A percentile compares a stretch with the other conserved stretches of the same genome.
These are phyloP conservation scores for Dryas drummondii DNA, from an alignment of 306 rosid species.

Conservation along the genomic window DNA sequence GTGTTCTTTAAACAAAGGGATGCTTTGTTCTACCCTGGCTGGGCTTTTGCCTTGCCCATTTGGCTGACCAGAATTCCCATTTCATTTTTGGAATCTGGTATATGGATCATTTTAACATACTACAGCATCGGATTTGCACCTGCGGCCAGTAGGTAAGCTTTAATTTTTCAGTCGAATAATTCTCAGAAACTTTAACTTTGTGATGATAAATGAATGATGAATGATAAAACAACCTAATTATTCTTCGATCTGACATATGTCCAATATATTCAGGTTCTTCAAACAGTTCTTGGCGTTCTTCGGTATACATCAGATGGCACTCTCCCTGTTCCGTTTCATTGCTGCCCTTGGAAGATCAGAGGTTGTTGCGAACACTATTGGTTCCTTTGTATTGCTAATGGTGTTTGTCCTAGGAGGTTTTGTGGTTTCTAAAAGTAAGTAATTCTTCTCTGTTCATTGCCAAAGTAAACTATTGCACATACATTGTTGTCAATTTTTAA, in stretches of 20 bases:
- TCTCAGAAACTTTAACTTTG: not conserved
- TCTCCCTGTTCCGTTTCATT: constrained; percentile 49
- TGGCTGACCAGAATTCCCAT: constrained; percentile 31
- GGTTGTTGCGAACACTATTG: constrained; percentile 56
- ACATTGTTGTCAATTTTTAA: not conserved
- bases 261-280: constrained; percentile 46
- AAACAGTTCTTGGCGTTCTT: constrained; percentile 48
- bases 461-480: not conserved
- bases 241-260: constrained; percentile 1
- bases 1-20: constrained; percentile 34
- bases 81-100: constrained; percentile 26
- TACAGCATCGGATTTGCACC: constrained; percentile 63
- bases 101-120: constrained; percentile 35
- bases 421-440: constrained; percentile 50
- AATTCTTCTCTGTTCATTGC: not conserved
- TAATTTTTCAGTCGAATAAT: not conserved
- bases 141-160: constrained; percentile 47
- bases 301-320: constrained; percentile 64
- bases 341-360: constrained; percentile 59
- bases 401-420: constrained; percentile 65
- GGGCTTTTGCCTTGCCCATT: constrained; percentile 33
- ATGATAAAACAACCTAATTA: not conserved
- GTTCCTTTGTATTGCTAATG: constrained; percentile 46
- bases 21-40: constrained; percentile 29
- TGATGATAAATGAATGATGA: not conserved